Evolutionary conservation across 2,329 filamentous ascomycete species (phyloP).

Genomic region (Fusarium sp.): DNA sequence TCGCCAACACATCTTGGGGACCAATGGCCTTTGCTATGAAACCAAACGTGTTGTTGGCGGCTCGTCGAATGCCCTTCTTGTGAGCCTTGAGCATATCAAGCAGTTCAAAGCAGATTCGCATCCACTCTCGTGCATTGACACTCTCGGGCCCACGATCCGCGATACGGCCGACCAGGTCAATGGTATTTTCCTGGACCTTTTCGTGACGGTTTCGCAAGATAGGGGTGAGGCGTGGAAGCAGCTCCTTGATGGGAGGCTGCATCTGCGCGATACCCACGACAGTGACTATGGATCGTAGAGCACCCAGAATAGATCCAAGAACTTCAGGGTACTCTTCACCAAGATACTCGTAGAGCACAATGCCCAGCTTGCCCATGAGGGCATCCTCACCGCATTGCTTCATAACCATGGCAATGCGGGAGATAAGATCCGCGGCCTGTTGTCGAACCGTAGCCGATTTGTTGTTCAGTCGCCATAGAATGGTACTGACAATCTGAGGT

Average conservation of each 20-base stretch:
- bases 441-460: conserved; percentile 96
- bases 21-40: conserved; percentile 99
- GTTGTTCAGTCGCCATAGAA: conserved; percentile 96
- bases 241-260: conserved; percentile 97
- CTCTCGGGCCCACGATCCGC: conserved; percentile 96
- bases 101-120: conserved; percentile 99
- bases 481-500: conserved; percentile 95
- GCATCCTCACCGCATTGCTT: conserved; percentile 97
- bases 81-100: conserved; percentile 99
- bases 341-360: conserved; percentile 96
- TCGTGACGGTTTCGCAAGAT: conserved; percentile 98
- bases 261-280: conserved; percentile 98
- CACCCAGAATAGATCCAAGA: conserved; percentile 93
- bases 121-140: conserved; percentile 98
- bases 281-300: conserved; percentile 93
- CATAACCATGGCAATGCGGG: conserved; percentile 98
- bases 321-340: conserved; percentile 99
- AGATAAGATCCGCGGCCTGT: conserved; percentile 95
- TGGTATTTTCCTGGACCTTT: conserved; percentile 99
- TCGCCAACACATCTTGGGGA: conserved; percentile 95
- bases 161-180: conserved; percentile 96
- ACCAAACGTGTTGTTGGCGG: conserved; percentile 99
- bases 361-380: conserved; percentile 92
- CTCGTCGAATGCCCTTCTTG: conserved; percentile 98
- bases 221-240: conserved; percentile 93